phyloP scores from a whole-genome alignment of 148 eudicot species.

The Diospyros lotus region DNA sequence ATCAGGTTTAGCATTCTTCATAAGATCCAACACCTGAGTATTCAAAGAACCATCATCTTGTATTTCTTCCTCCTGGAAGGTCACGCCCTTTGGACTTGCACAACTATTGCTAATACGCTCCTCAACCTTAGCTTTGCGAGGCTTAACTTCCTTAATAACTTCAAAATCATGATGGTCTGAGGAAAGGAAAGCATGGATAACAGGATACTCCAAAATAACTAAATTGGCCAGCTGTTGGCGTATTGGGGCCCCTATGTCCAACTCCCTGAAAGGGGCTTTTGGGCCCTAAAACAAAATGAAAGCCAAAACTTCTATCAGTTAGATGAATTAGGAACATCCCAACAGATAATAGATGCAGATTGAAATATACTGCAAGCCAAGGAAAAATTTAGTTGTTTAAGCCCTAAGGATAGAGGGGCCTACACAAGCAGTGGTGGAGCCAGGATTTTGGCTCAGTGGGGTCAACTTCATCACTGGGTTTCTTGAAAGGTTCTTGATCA shows the following conservation, averaged over 20 bases:
- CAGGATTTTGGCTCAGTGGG: too few species aligned
- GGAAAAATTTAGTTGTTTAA: neutral
- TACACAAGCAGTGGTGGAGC: too few species aligned
- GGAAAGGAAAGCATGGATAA: conserved; percentile 64
- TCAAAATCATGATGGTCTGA: conserved; percentile 67
- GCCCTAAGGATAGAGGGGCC: too few species aligned
- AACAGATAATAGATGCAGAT: too few species aligned
- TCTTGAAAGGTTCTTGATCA: too few species aligned
- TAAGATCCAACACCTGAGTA: conserved; percentile 53
- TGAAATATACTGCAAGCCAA: neutral
- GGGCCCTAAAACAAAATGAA: conserved; percentile 40
- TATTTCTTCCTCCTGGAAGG: conserved; percentile 78
- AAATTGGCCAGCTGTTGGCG: conserved; percentile 54
- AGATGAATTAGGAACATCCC: too few species aligned
- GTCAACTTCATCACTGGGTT: too few species aligned
- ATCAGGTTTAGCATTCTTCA: conserved; percentile 16
- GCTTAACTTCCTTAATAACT: conserved; percentile 44
- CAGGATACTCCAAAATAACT: conserved; percentile 76
- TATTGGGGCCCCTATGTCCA: conserved; percentile 58
- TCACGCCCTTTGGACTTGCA: conserved; percentile 41
- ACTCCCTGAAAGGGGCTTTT: conserved; percentile 58
- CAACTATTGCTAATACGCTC: conserved; percentile 20
- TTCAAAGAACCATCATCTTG: conserved; percentile 46
- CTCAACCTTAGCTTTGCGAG: conserved; percentile 27
- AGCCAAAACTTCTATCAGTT: too few species aligned